Percentiles rank a stretch among this genome's conserved stretches.
Evolutionary conservation across 306 rosid genomes (phyloP).

Genomic region (Betula pendula): DNA sequence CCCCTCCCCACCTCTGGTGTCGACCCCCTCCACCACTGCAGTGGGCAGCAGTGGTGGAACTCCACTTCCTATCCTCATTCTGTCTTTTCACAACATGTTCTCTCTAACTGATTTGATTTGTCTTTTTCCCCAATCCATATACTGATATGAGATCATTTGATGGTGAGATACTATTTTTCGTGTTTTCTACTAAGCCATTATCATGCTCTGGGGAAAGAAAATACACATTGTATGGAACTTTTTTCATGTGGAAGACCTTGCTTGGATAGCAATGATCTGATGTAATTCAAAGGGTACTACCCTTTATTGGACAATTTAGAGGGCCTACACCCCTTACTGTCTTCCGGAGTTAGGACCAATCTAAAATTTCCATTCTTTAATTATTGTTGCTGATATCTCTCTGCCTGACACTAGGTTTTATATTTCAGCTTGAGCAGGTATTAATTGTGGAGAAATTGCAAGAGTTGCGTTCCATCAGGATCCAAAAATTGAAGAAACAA

Average conservation of each 20-base stretch:
- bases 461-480: conserved; percentile 79
- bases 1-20: too few species aligned
- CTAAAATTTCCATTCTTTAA: neutral
- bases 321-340: neutral
- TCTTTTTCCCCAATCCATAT: neutral
- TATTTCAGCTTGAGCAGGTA: conserved; percentile 73
- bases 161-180: neutral
- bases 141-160: neutral
- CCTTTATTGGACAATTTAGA: neutral
- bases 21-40: too few species aligned
- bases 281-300: neutral
- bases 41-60: too few species aligned
- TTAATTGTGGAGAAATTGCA: conserved; percentile 84
- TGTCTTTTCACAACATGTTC: neutral
- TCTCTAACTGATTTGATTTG: neutral
- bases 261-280: neutral
- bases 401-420: conserved; percentile 10
- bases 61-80: neutral
- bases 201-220: neutral
- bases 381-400: neutral
- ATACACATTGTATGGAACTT: neutral
- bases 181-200: neutral
- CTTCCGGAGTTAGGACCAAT: neutral
- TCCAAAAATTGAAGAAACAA: conserved; percentile 86
- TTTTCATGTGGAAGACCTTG: neutral